phyloP scores from a whole-genome alignment of 371 early-diverging fungal species.

The Mucor lusitanicus region DNA sequence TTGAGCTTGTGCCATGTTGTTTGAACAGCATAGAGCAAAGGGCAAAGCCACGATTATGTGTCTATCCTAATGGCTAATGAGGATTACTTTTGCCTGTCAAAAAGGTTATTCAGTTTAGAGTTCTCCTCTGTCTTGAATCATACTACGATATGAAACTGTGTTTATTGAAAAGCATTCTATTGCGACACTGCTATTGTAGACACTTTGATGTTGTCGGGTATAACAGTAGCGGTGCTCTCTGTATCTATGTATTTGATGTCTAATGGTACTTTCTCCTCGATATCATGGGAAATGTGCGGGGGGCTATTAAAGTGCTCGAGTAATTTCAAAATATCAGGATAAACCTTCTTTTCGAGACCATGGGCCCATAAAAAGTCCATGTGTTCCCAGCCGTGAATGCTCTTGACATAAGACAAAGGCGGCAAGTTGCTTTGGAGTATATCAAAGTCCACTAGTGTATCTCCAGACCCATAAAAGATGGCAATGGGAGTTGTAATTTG shows the following conservation, averaged over 20 bases:
- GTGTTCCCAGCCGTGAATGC: constrained; percentile 72
- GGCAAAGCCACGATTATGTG: too few relatives aligned
- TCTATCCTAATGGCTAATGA: too few relatives aligned
- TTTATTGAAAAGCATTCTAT: background rate
- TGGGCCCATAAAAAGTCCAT: constrained; percentile 79
- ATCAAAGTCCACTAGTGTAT: constrained; percentile 77
- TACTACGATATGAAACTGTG: too few relatives aligned
- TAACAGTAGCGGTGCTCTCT: background rate
- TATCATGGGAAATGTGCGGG: background rate
- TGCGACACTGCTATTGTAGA: background rate
- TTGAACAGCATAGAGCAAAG: too few relatives aligned
- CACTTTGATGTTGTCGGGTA: background rate
- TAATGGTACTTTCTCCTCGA: background rate
- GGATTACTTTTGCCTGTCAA: too few relatives aligned
- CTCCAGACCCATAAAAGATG: constrained; percentile 86
- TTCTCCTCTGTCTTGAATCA: too few relatives aligned
- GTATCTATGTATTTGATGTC: background rate
- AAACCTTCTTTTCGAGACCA: constrained; percentile 44
- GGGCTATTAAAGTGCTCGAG: constrained; percentile 31
- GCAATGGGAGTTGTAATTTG: constrained; percentile 84
- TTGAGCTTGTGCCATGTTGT: too few relatives aligned
- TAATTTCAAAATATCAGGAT: constrained; percentile 39
- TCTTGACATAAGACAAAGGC: constrained; percentile 56
- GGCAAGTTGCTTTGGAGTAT: constrained; percentile 58
- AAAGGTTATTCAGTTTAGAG: too few relatives aligned